Conservation (phyloP, 225 moss, liverwort and hornwort species). For the Rhytidiadelphus loreus region DNA sequence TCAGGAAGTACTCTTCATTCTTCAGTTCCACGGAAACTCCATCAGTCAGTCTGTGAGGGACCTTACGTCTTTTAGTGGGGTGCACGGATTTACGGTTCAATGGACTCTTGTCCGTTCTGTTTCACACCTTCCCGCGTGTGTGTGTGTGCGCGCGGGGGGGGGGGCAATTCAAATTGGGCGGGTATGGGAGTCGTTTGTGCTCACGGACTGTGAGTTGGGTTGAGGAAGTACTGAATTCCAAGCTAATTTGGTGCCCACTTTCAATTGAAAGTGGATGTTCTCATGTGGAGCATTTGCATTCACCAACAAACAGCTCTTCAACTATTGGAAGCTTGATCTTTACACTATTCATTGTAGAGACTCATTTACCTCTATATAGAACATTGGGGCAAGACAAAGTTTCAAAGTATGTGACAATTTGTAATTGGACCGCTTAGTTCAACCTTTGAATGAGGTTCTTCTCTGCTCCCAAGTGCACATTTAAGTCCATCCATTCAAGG, state of each 20-base stretch:
- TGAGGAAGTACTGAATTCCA: neutral
- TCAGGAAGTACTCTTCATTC: too few relatives aligned
- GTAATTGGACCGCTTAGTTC: fast-evolving
- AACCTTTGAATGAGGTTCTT: neutral
- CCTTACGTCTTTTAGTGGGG: neutral
- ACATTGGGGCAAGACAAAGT: too few relatives aligned
- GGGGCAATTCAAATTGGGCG: neutral
- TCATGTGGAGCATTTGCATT: neutral
- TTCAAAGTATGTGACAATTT: fast-evolving
- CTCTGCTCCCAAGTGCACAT: neutral
- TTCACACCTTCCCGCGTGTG: neutral
- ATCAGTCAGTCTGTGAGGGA: neutral
- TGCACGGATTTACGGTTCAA: neutral
- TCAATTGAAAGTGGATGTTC: neutral
- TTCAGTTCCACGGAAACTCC: too few relatives aligned
- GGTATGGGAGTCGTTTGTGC: neutral
- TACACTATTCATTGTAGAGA: neutral
- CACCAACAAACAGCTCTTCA: neutral
- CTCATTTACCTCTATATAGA: too few relatives aligned
- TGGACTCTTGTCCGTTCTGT: neutral
- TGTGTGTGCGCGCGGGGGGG: too few relatives aligned
- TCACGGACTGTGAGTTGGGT: neutral
- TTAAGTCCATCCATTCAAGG: neutral
- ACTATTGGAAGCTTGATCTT: neutral
- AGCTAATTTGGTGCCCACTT: neutral